These are phyloP conservation scores for Fusarium fujikuroi DNA, from an alignment of 2,329 filamentous ascomycete genomes.

Conservation along the genomic window DNA sequence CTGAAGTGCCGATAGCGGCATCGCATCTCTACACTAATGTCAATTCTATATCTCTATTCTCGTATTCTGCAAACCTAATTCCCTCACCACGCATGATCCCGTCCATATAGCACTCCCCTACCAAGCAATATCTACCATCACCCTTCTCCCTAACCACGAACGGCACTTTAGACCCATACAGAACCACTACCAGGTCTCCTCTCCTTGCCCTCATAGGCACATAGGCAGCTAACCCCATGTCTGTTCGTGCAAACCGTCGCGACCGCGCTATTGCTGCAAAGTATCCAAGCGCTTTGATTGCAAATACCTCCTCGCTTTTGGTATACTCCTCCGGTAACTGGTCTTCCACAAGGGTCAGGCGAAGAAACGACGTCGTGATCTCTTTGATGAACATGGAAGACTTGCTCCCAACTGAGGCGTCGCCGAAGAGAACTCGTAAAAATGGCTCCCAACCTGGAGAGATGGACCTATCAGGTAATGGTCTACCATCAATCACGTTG, in stretches of 20 bases:
- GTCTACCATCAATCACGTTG: neutral
- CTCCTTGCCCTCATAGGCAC: neutral
- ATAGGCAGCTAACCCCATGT: neutral
- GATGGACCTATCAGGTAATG: neutral
- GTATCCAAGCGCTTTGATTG: rapidly evolving
- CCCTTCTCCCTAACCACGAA: neutral
- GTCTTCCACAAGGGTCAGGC: neutral
- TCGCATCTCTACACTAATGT: neutral
- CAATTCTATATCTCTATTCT: neutral
- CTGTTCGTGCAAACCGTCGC: neutral
- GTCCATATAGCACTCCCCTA: slow-evolving; percentile 2
- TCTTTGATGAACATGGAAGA: rapidly evolving
- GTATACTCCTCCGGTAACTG: rapidly evolving
- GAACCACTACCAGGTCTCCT: neutral
- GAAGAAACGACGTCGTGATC: neutral
- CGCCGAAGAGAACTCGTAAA: rapidly evolving
- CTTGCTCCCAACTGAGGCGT: rapidly evolving
- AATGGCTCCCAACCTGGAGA: neutral
- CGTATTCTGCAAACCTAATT: neutral
- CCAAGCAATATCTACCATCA: neutral
- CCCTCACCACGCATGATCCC: neutral
- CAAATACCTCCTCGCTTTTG: neutral
- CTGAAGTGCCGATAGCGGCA: neutral
- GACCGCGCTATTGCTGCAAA: neutral
- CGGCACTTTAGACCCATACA: neutral